These are phyloP conservation scores for Eucalyptus marginata DNA, from an alignment of 345 rosid species.

Conservation along the genomic window DNA sequence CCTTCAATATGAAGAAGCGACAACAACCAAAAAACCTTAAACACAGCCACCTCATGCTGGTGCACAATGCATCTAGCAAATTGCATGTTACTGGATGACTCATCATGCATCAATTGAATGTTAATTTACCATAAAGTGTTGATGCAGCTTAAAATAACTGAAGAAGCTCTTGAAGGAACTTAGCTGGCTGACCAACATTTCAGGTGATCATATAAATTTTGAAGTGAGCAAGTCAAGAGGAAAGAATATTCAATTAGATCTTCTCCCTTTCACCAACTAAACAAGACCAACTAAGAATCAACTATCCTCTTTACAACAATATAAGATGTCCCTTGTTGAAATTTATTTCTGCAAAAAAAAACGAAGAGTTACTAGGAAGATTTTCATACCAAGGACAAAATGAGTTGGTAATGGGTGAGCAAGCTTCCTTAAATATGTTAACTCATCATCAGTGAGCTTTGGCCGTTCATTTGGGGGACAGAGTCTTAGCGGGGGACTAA, in stretches of 20 bases:
- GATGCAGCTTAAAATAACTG: not conserved
- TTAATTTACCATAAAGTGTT: not conserved
- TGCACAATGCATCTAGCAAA: not conserved
- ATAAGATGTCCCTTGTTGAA: not conserved
- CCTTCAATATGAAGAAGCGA: slow-evolving; percentile 25
- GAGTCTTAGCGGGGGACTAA: slow-evolving; percentile 51
- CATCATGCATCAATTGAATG: not conserved
- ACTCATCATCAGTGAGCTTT: slow-evolving; percentile 43
- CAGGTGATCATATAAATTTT: not conserved
- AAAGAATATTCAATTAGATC: not conserved
- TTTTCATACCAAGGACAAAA: slow-evolving; percentile 68
- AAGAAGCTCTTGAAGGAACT: not conserved
- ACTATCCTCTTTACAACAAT: not conserved
- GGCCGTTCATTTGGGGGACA: slow-evolving; percentile 45
- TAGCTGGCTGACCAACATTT: not conserved
- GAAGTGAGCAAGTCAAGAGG: not conserved
- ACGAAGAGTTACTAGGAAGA: not conserved
- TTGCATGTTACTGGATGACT: not conserved
- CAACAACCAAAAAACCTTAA: not conserved
- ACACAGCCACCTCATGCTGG: not conserved
- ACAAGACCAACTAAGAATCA: not conserved
- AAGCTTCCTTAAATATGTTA: slow-evolving; percentile 64
- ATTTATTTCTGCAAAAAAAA: not conserved
- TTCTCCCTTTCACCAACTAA: not conserved
- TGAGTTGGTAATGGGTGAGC: slow-evolving; percentile 69